Percentiles rank a stretch among this genome's conserved stretches.
These are phyloP conservation scores for Chaetomium cochliodes DNA, from an alignment of 495 filamentous ascomycete genomes.

Conservation along the genomic window DNA sequence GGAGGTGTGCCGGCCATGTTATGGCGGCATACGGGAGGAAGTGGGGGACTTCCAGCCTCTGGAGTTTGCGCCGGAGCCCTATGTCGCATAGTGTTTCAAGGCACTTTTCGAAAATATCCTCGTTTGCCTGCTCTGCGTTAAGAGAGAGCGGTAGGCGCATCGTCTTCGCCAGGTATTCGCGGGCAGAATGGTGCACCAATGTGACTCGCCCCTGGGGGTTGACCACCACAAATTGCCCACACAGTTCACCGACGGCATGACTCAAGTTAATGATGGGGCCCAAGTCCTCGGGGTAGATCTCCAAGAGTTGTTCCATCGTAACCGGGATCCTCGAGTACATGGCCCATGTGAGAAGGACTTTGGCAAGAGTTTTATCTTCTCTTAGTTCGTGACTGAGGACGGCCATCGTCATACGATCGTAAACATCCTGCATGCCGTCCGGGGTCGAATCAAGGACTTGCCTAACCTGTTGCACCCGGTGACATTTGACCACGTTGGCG, in stretches of 20 bases:
- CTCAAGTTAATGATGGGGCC: constrained; percentile 3
- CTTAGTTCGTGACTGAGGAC: neutral
- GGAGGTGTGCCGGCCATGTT: constrained; percentile 13
- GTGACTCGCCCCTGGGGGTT: constrained; percentile 14
- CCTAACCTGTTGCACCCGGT: constrained; percentile 10
- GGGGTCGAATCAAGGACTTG: constrained; percentile 12
- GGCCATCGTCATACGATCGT: constrained; percentile 17
- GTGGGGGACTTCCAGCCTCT: neutral
- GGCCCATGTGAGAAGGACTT: constrained; percentile 13
- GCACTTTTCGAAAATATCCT: constrained; percentile 2
- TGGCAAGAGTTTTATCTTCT: constrained; percentile 12
- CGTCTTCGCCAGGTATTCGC: constrained; percentile 13
- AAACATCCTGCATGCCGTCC: constrained; percentile 15
- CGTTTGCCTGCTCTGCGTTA: neutral
- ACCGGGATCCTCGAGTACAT: constrained; percentile 11
- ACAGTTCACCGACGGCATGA: constrained; percentile 13
- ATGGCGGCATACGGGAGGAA: constrained; percentile 19
- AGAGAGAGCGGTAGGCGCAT: neutral
- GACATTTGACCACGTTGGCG: constrained; percentile 13
- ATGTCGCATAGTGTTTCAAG: constrained; percentile 13
- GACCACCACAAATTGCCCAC: constrained; percentile 20
- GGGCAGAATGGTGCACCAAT: constrained; percentile 16
- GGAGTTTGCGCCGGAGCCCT: constrained; percentile 14
- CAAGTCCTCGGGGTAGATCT: constrained; percentile 7
- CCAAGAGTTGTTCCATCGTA: constrained; percentile 15